A percentile compares a stretch with the other conserved stretches of the same genome.
These are phyloP conservation scores for Trichoderma polysporum DNA, from an alignment of 2,329 filamentous ascomycete species.

Conservation along the genomic window DNA sequence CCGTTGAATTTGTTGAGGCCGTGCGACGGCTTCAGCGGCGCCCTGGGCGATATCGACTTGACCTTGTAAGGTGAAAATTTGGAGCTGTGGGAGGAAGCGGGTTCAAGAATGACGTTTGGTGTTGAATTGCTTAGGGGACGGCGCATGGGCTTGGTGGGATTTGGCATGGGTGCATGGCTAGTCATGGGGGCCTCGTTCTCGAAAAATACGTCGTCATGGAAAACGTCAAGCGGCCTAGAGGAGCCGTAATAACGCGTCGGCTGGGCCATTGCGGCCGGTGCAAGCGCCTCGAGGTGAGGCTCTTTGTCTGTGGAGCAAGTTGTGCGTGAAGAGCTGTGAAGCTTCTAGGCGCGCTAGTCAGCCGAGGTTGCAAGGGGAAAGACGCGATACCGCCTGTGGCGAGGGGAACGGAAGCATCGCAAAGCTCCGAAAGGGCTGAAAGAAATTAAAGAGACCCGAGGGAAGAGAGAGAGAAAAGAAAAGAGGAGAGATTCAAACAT, in stretches of 20 bases:
- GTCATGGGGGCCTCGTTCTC: slow-evolving; percentile 49
- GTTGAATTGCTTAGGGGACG: slow-evolving; percentile 51
- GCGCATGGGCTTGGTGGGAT: slow-evolving; percentile 47
- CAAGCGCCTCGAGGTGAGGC: slow-evolving; percentile 13
- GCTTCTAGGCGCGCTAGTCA: slow-evolving; percentile 16
- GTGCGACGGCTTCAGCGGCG: slow-evolving; percentile 51
- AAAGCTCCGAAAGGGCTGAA: neutral
- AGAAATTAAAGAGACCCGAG: neutral
- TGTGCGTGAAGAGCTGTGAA: neutral
- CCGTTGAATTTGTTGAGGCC: slow-evolving; percentile 62
- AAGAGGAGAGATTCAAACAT: neutral
- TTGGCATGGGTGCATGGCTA: slow-evolving; percentile 58
- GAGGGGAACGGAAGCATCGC: slow-evolving; percentile 3
- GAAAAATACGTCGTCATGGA: slow-evolving; percentile 52
- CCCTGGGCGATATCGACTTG: slow-evolving; percentile 59
- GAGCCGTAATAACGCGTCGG: slow-evolving; percentile 47
- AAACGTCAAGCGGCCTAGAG: slow-evolving; percentile 52
- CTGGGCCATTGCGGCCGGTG: slow-evolving; percentile 54
- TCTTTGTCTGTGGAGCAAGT: slow-evolving; percentile 7
- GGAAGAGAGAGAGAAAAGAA: neutral
- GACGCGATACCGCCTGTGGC: slow-evolving; percentile 14
- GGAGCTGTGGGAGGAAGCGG: slow-evolving; percentile 52
- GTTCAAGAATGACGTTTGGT: slow-evolving; percentile 67
- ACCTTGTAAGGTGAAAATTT: slow-evolving; percentile 70
- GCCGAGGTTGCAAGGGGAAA: slow-evolving; percentile 2